phyloP scores from a whole-genome alignment of 2,329 filamentous ascomycete genomes.

The Elsinoe fawcettii region DNA sequence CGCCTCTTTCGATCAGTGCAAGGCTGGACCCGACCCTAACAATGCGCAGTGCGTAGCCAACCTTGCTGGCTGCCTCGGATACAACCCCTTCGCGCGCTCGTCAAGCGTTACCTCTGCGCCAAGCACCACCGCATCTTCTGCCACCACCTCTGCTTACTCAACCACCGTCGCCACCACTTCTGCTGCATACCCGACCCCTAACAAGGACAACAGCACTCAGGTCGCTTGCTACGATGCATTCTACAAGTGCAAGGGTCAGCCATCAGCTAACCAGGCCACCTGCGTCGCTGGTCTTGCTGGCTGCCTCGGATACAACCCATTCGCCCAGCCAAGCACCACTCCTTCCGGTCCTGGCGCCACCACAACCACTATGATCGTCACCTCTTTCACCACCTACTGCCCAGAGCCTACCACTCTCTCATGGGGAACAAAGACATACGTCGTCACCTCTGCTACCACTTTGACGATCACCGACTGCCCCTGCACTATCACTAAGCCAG shows the following conservation, averaged over 20 bases:
- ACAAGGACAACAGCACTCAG: slow-evolving; percentile 4
- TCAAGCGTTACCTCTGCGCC: not conserved
- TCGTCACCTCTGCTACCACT: slow-evolving; percentile 44
- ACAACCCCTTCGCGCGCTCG: slow-evolving; percentile 4
- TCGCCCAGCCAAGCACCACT: not conserved
- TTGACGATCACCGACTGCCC: slow-evolving; percentile 23
- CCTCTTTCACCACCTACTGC: slow-evolving; percentile 63
- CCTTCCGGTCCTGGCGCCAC: not conserved
- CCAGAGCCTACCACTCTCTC: slow-evolving; percentile 57
- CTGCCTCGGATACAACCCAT: slow-evolving; percentile 17
- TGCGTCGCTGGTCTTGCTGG: slow-evolving; percentile 12
- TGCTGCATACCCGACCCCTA: not conserved
- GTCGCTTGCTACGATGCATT: slow-evolving; percentile 12
- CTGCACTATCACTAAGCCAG: slow-evolving; percentile 18
- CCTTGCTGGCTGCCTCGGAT: slow-evolving; percentile 13
- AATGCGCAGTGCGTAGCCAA: slow-evolving; percentile 11
- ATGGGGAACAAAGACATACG: slow-evolving; percentile 60
- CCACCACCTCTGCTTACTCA: not conserved
- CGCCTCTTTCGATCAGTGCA: not conserved
- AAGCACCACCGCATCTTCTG: not conserved
- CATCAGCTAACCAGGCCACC: slow-evolving; percentile 14
- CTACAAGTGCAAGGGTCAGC: slow-evolving; percentile 12
- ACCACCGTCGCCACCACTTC: not conserved
- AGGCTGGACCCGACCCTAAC: slow-evolving; percentile 13
- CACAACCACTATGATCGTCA: slow-evolving; percentile 54